Evolutionary conservation across 2,329 filamentous ascomycete genomes (phyloP).

Genomic region (Metarhizium anisopliae): DNA sequence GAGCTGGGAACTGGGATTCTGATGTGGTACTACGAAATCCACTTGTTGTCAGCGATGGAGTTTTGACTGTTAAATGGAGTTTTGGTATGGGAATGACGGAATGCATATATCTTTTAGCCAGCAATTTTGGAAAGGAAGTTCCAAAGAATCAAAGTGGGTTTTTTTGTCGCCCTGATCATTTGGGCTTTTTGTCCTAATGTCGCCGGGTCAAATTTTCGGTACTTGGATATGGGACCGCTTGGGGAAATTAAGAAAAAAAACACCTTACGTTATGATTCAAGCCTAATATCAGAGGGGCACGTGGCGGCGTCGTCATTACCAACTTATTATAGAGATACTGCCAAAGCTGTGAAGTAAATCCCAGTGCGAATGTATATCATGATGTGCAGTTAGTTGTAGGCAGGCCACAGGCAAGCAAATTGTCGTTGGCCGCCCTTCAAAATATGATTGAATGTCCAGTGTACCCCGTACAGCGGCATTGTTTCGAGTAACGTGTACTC

Average conservation of each 20-base stretch:
- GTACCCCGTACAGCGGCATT: no score
- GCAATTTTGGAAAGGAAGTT: background rate
- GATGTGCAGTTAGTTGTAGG: no score
- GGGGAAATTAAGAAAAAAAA: no score
- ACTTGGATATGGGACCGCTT: no score
- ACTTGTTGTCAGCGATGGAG: slow-evolving; percentile 7
- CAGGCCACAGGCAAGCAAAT: no score
- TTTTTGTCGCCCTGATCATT: background rate
- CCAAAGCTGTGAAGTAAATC: no score
- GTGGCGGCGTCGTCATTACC: background rate
- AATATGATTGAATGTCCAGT: no score
- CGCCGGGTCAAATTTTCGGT: no score
- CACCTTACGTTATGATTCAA: background rate
- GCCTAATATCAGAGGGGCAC: background rate
- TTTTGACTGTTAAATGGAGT: slow-evolving; percentile 3
- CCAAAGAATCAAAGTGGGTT: background rate
- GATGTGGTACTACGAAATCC: slow-evolving; percentile 4
- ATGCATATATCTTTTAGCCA: background rate
- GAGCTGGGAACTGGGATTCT: background rate
- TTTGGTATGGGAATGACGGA: background rate
- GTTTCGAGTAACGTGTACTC: no score
- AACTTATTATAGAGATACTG: background rate
- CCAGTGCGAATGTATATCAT: no score
- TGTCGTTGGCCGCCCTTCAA: no score
- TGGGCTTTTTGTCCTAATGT: no score